Evolutionary conservation across 2,329 filamentous ascomycete species (phyloP), one percentile per base, ranked within the genome.

Genomic region (Escovopsis sp.): DNA sequence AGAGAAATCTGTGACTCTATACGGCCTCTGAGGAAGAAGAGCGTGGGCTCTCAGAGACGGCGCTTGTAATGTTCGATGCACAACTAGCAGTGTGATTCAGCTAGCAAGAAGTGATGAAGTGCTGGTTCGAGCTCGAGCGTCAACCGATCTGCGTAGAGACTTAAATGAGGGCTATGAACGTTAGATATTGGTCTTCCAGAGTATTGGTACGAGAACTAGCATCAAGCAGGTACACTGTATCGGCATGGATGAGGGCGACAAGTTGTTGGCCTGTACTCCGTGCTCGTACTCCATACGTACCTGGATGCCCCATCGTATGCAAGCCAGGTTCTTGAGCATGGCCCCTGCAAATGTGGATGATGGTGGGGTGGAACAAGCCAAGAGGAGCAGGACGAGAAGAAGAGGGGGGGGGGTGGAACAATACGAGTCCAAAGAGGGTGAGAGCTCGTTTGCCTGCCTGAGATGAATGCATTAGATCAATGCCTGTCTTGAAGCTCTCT

Each of bases 211-310:
- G 8, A 11, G 27, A 30, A 30, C 20, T 6, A 20, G 20, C 20
- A 20, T 30, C 8, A 30, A 30, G 27, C 3, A 30, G 27, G 8
- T 30, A 30, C 27, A 9, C 5, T 30, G 27, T 30, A 11, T 30
- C 27, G 40, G 27, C 33, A 39, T 43, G 38, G 43, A 42, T 16
- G 41, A 45, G 43, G 38, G 44, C 39, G 42, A 40, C 40, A 37
- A 39, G 36, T 43, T 41, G 44, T 45, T 45, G 44, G 27, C 41
- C 41, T 36, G 34, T 20, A 36, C 15, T 32, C 31, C 31, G 42
- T 35, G 14, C 35, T 20, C 13, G 39, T 34, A 40, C 20, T 11
- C 27, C 27, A 11, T 3, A 30, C 27, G 27, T 30, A 30, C 27
- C 27, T 30, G 27, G 27, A 30, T 37, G 11, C 27, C 27, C 27